Percentiles rank a stretch among this genome's conserved stretches.
Evolutionary conservation across 2,329 filamentous ascomycete genomes (phyloP).

Genomic region (Paracamarosporium sp.): DNA sequence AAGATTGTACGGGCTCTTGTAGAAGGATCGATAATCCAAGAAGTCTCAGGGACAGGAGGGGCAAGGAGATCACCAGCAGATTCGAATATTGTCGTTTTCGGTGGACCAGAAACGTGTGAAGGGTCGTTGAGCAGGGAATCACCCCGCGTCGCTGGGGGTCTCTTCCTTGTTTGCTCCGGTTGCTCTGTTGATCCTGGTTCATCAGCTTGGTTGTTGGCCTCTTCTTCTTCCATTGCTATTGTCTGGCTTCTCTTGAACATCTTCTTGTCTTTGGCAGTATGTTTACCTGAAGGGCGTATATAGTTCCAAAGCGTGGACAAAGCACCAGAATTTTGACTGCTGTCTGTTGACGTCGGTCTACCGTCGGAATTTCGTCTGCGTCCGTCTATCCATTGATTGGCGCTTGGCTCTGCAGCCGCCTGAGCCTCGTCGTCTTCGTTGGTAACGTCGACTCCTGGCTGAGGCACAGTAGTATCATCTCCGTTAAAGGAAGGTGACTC

Average conservation of each 20-base stretch:
- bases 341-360: slow-evolving; percentile 20
- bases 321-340: slow-evolving; percentile 39
- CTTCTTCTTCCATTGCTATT: slow-evolving; percentile 26
- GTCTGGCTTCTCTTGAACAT: slow-evolving; percentile 52
- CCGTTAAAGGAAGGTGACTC: slow-evolving; percentile 42
- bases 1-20: slow-evolving; percentile 89
- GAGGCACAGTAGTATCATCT: slow-evolving; percentile 66
- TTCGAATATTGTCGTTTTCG: slow-evolving; percentile 92
- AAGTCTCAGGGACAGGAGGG: slow-evolving; percentile 80
- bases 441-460: slow-evolving; percentile 70
- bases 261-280: slow-evolving; percentile 72
- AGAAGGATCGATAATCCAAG: slow-evolving; percentile 84
- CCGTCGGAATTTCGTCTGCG: slow-evolving; percentile 32
- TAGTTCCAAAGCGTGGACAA: slow-evolving; percentile 70
- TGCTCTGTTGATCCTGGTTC: slow-evolving; percentile 22
- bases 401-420: slow-evolving; percentile 46
- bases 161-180: slow-evolving; percentile 34
- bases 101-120: slow-evolving; percentile 70
- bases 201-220: slow-evolving; percentile 9
- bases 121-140: slow-evolving; percentile 58
- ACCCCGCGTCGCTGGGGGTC: slow-evolving; percentile 56
- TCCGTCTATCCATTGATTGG: slow-evolving; percentile 39
- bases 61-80: slow-evolving; percentile 92
- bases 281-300: slow-evolving; percentile 70
- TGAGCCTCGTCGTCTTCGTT: slow-evolving; percentile 68